These are phyloP conservation scores for Vaccinium vitisidaea DNA, from an alignment of 148 eudicot species.

Conservation along the genomic window DNA sequence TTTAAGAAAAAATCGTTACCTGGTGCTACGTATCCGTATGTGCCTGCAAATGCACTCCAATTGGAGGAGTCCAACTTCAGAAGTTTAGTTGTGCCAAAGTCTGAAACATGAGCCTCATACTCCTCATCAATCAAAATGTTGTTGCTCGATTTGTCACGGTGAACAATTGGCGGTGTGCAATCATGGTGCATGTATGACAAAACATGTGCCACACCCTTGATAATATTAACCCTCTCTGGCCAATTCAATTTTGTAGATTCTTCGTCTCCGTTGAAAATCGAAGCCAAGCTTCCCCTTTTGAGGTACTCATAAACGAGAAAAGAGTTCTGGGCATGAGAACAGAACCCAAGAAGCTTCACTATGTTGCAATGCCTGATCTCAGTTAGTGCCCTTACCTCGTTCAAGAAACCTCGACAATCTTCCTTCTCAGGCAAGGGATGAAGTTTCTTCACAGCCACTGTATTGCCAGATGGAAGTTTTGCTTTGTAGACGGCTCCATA, in stretches of 20 bases:
- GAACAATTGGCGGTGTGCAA: constrained; percentile 11
- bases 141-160: constrained; percentile 6
- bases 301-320: constrained; percentile 40
- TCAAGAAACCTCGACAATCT: constrained; percentile 20
- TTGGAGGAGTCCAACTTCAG: constrained; percentile 8
- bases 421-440: constrained; percentile 18
- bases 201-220: constrained; percentile 15
- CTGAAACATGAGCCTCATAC: background rate
- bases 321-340: constrained; percentile 27
- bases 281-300: constrained; percentile 13
- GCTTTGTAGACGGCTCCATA: constrained; percentile 44
- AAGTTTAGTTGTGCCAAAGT: constrained; percentile 9
- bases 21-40: constrained; percentile 1
- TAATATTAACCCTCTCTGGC: constrained; percentile 10
- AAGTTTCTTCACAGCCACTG: constrained; percentile 47
- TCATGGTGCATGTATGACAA: constrained; percentile 21
- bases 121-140: background rate
- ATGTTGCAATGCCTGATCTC: constrained; percentile 42
- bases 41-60: background rate
- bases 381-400: constrained; percentile 34
- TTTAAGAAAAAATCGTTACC: background rate
- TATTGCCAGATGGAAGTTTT: constrained; percentile 29
- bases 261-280: background rate
- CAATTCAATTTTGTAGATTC: background rate
- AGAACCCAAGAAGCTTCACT: constrained; percentile 43